Percentiles rank a stretch among this genome's conserved stretches.
phyloP scores from a whole-genome alignment of 768 basidiomycete genomes.

The Lactifluus pinguis region DNA sequence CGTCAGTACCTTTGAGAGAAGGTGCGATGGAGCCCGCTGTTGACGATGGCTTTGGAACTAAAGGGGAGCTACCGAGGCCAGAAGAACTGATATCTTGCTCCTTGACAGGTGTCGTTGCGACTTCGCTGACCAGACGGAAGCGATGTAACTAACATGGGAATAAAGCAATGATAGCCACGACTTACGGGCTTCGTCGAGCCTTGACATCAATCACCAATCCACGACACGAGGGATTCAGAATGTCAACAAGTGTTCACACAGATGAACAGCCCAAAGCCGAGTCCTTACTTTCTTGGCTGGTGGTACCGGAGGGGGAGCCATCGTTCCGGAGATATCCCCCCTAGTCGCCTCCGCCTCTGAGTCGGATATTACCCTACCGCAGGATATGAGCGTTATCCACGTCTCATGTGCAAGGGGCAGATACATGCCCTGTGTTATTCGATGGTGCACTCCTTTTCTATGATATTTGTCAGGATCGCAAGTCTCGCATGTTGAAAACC shows the following conservation, averaged over 20 bases:
- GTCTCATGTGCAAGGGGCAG: not conserved
- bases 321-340: not conserved
- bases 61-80: not conserved
- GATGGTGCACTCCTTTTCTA: not conserved
- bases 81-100: not conserved
- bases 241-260: not conserved
- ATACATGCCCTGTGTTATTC: conserved; percentile 8
- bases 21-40: not conserved
- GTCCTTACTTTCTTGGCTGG: conserved; percentile 9
- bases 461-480: not conserved
- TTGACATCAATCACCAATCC: not conserved
- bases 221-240: not conserved
- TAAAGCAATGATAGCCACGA: not conserved
- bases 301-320: conserved; percentile 12
- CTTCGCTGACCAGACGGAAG: not conserved
- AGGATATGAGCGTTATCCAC: not conserved
- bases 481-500: not conserved
- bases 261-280: not conserved
- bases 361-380: conserved; percentile 1
- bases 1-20: conserved; percentile 3
- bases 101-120: not conserved
- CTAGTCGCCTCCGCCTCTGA: conserved; percentile 4
- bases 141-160: not conserved
- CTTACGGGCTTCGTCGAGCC: conserved; percentile 6
- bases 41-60: conserved; percentile 2